Base-by-base conservation (phyloP, 1,284 basidiomycete genomes). In the Gymnopus androsaceus region DNA sequence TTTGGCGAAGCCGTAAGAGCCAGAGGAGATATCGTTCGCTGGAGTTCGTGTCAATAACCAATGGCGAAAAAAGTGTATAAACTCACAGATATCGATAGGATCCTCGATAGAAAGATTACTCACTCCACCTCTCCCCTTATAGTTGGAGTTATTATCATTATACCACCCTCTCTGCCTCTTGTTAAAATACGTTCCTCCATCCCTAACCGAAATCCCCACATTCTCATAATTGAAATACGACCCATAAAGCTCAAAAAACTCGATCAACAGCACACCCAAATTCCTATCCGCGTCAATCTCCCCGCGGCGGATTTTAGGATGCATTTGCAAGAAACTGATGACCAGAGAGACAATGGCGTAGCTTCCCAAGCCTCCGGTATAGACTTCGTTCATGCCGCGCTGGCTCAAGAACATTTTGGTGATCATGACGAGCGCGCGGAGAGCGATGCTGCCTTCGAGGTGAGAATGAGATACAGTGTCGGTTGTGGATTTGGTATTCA, bases 201-300 rank as follows among this genome's bases (percentile, higher is more conserved):
- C 81, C 34, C 88, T 80, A 17, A 99, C 71, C 2, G 93, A 95
- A 63, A 99, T 93, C 4, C 95, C 95, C n/a, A 90, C 85, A 64
- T 90, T 85, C 57, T 90, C 83, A 63, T 93, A 96, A 71, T 96
- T 95, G 82, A 98, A 98, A 68, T 89, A 87, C 56, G 82, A 80
- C 12, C 95, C 96, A 68, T 98, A 98, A 8, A 97, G 79, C 77
- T 99, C 95, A 64, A 99, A 95, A 69, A 98, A 95, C 69, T 99
- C 96, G 75, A 98, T 83, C 28, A 98, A 80, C 38, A 99, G 76
- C 4, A 95, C 90, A 2, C 96, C 96, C 11, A 99, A 79, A 68
- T 98, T 99, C 63, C 83, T 77, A 60, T 85, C 83, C 0, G 95
- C 85, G 63, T 95, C 87, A 40, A 99, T 94, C 71, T 96, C 93